Conservation (phyloP, 2,329 filamentous ascomycete genomes). For the Coniochaeta sp. region DNA sequence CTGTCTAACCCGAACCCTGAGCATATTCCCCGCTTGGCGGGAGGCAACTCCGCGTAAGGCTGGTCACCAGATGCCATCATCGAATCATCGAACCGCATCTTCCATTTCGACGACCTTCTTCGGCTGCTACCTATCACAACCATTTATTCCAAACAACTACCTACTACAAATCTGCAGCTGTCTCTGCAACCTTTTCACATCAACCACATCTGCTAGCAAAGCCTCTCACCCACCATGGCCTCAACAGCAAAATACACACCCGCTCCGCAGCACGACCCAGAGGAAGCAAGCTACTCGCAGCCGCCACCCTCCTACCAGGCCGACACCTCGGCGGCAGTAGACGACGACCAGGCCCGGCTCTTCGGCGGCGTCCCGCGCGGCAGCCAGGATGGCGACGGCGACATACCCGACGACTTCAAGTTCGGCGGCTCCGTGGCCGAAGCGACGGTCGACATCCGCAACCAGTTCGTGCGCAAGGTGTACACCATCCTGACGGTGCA, state of each 20-base stretch:
- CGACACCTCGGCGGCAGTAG: slow-evolving; percentile 42
- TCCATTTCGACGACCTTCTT: slow-evolving; percentile 1
- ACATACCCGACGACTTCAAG: slow-evolving; percentile 97
- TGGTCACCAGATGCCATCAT: not conserved
- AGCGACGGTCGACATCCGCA: slow-evolving; percentile 89
- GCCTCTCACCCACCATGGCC: slow-evolving; percentile 15
- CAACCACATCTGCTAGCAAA: not conserved
- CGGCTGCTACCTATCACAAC: not conserved
- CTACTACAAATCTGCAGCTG: not conserved
- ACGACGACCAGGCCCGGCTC: slow-evolving; percentile 47
- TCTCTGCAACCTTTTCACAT: not conserved
- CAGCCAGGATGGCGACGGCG: slow-evolving; percentile 88
- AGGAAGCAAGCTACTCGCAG: slow-evolving; percentile 61
- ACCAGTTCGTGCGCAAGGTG: slow-evolving; percentile 95
- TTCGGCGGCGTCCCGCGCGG: slow-evolving; percentile 63
- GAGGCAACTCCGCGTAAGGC: not conserved
- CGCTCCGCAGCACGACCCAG: slow-evolving; percentile 79
- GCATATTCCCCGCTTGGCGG: not conserved
- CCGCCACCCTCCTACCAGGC: slow-evolving; percentile 75
- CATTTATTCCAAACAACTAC: not conserved
- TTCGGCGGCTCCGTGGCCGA: slow-evolving; percentile 92
- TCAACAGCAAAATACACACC: slow-evolving; percentile 73
- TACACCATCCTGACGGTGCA: slow-evolving; percentile 97
- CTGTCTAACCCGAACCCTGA: not conserved
- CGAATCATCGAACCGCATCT: not conserved